phyloP scores from a whole-genome alignment of 2,329 filamentous ascomycete genomes.

The Cryphonectria nitschkei region DNA sequence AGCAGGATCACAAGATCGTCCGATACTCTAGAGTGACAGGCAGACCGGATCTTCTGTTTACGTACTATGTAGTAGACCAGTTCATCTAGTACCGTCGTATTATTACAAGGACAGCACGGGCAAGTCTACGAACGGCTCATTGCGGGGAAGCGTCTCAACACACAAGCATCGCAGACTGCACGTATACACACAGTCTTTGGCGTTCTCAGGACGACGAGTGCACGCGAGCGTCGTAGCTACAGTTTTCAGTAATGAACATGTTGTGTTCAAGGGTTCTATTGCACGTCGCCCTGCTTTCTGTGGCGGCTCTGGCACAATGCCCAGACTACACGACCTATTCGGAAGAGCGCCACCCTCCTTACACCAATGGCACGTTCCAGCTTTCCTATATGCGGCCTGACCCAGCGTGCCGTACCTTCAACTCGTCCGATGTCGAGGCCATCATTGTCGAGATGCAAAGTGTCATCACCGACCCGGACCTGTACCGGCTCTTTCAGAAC shows the following conservation, averaged over 20 bases:
- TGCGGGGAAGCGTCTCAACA: not conserved
- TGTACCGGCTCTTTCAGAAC: slow-evolving; percentile 73
- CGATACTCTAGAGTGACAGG: not conserved
- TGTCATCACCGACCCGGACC: slow-evolving; percentile 75
- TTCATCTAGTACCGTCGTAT: not conserved
- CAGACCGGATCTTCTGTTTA: not conserved
- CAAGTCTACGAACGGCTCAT: not conserved
- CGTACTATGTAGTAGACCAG: not conserved
- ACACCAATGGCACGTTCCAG: slow-evolving; percentile 74
- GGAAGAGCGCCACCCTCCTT: slow-evolving; percentile 65
- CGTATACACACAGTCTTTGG: not conserved
- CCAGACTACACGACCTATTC: slow-evolving; percentile 69
- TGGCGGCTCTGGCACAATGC: slow-evolving; percentile 43
- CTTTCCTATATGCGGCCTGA: slow-evolving; percentile 82
- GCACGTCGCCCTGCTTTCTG: slow-evolving; percentile 17
- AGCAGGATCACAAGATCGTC: not conserved
- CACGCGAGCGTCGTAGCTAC: not conserved
- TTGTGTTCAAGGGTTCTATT: not conserved
- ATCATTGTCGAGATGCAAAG: slow-evolving; percentile 72
- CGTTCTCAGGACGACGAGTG: not conserved
- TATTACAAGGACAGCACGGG: not conserved
- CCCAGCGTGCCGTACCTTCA: slow-evolving; percentile 78
- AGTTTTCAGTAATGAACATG: not conserved
- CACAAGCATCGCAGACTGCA: not conserved
- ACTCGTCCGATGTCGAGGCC: slow-evolving; percentile 74